Percentiles rank a stretch among this genome's conserved stretches.
Evolutionary conservation across 2,329 filamentous ascomycete genomes (phyloP).

Genomic region (Cyclaneusma minus): DNA sequence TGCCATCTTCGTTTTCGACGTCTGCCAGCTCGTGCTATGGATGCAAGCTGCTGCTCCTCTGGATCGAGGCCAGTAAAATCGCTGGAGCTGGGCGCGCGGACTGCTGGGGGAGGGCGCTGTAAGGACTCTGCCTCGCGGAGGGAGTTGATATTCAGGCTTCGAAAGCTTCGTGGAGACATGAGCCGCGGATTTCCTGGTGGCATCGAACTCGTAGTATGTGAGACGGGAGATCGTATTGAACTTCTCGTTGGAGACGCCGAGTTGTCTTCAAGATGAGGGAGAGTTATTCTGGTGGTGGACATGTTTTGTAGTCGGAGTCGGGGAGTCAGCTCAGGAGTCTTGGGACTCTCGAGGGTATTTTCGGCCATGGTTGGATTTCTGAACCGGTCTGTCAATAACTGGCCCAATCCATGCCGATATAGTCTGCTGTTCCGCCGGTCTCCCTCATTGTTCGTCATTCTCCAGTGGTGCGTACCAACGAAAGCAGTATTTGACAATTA

Average conservation of each 20-base stretch:
- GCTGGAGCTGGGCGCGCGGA: slow-evolving; percentile 6
- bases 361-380: no score
- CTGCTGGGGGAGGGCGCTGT: slow-evolving; percentile 6
- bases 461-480: no score
- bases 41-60: slow-evolving; percentile 30
- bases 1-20: slow-evolving; percentile 11
- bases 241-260: no score
- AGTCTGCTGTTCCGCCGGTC: no score
- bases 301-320: slow-evolving; percentile 22
- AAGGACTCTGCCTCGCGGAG: slow-evolving; percentile 3
- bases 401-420: no score
- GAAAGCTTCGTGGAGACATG: slow-evolving; percentile 7
- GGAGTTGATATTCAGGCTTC: slow-evolving; percentile 7
- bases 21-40: slow-evolving; percentile 25
- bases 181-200: no score
- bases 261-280: slow-evolving; percentile 25
- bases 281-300: slow-evolving; percentile 24
- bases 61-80: slow-evolving; percentile 27
- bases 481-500: no score
- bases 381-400: no score
- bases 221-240: no score
- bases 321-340: slow-evolving; percentile 27
- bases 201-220: no score
- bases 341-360: slow-evolving; percentile 26
- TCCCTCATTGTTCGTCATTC: no score